Conservation (phyloP, 2,329 filamentous ascomycete genomes). For the Cryoendolithus antarcticus region DNA sequence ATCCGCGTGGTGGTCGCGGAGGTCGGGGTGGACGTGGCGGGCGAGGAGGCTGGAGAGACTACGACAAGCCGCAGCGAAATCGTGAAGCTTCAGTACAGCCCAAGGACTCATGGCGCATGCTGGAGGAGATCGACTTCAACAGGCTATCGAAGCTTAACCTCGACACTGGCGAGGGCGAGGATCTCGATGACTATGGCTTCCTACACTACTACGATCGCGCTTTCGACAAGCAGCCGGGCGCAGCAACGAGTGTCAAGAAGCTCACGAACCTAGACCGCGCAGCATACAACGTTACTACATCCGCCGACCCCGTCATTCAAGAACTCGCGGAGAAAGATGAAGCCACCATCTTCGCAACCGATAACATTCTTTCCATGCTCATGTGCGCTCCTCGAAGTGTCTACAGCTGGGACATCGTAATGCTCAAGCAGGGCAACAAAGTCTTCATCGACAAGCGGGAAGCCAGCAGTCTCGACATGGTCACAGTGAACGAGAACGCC, state of each 20-base stretch:
- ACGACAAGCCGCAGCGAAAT: constrained; percentile 93
- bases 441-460: constrained; percentile 98
- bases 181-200: constrained; percentile 91
- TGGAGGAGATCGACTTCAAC: constrained; percentile 98
- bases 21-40: constrained; percentile 53
- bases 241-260: constrained; percentile 74
- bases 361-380: constrained; percentile 95
- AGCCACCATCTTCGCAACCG: constrained; percentile 91
- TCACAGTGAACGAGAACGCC: constrained; percentile 98
- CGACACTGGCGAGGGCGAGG: constrained; percentile 87
- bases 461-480: constrained; percentile 86
- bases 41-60: constrained; percentile 90
- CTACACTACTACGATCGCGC: constrained; percentile 95
- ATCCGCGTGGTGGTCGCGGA: constrained; percentile 54
- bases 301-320: constrained; percentile 90
- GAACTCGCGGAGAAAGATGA: constrained; percentile 92
- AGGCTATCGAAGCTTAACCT: constrained; percentile 90
- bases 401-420: constrained; percentile 97
- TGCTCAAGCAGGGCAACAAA: constrained; percentile 86
- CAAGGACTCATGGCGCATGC: constrained; percentile 85
- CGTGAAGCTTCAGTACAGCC: constrained; percentile 93
- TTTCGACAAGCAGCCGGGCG: constrained; percentile 83
- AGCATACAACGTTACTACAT: constrained; percentile 96
- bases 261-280: constrained; percentile 83
- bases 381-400: constrained; percentile 97